Evolutionary conservation across 176 grass and related monocot species (phyloP).

Genomic region (Carex parvula): DNA sequence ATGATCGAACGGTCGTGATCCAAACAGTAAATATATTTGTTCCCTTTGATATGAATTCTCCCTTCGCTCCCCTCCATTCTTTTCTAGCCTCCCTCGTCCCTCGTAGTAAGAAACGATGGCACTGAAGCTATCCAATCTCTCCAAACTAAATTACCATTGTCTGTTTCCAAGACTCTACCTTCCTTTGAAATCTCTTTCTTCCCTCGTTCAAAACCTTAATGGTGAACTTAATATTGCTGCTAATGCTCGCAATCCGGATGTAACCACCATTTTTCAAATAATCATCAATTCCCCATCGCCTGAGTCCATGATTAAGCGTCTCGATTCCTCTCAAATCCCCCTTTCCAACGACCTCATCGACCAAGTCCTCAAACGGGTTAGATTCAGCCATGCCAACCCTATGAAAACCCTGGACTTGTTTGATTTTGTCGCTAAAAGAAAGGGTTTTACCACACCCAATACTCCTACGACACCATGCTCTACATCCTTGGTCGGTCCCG

Average conservation of each 20-base stretch:
- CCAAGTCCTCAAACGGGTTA: constrained; percentile 57
- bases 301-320: constrained; percentile 42
- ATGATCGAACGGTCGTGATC: too few relatives aligned
- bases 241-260: constrained; percentile 26
- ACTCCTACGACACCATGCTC: constrained; percentile 73
- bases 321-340: constrained; percentile 34
- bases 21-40: too few relatives aligned
- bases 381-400: constrained; percentile 77
- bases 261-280: constrained; percentile 44
- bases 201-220: neutral
- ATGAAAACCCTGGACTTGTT: constrained; percentile 70
- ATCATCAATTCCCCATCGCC: constrained; percentile 48
- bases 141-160: neutral
- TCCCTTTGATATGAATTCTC: too few relatives aligned
- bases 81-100: too few relatives aligned
- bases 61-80: too few relatives aligned
- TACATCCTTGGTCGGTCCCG: constrained; percentile 72
- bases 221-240: neutral
- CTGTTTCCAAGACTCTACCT: neutral
- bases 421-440: constrained; percentile 36
- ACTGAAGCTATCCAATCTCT: constrained; percentile 8
- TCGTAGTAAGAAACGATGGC: neutral
- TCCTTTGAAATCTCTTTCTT: neutral
- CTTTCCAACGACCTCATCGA: constrained; percentile 63
- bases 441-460: constrained; percentile 56